Conservation (phyloP, 306 rosid species). For the Ammopiptanthus mongolicus region DNA sequence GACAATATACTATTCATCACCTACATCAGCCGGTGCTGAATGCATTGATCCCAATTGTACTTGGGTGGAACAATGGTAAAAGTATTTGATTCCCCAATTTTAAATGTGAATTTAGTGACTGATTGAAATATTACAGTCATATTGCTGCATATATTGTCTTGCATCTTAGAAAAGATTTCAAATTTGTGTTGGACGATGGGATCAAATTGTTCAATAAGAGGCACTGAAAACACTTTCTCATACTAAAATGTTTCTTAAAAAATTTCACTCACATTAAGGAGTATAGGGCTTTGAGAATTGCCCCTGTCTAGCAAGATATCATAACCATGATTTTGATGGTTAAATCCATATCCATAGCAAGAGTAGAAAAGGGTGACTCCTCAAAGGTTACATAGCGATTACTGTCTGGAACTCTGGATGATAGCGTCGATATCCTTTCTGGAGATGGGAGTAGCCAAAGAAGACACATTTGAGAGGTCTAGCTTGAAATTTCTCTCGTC, state of each 20-base stretch:
- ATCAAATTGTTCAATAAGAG: background rate
- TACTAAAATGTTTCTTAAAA: background rate
- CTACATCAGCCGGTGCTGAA: conserved; percentile 92
- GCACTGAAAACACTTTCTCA: background rate
- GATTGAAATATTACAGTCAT: background rate
- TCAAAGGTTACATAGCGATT: too few relatives aligned
- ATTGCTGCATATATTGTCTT: background rate
- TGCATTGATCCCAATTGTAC: conserved; percentile 90
- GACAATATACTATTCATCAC: conserved; percentile 86
- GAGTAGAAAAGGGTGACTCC: too few relatives aligned
- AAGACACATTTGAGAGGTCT: too few relatives aligned
- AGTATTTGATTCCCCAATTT: background rate
- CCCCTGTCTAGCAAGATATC: background rate
- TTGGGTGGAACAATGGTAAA: conserved; percentile 98
- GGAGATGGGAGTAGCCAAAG: too few relatives aligned
- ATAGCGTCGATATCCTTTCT: too few relatives aligned
- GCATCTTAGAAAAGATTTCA: background rate
- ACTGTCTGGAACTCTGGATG: too few relatives aligned
- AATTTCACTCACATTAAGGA: background rate
- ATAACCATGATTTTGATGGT: background rate
- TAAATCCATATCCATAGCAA: background rate
- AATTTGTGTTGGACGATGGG: background rate
- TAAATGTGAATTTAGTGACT: background rate
- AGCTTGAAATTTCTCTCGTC: too few relatives aligned
- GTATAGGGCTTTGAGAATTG: background rate